Percentiles rank a stretch among this genome's conserved stretches.
Conservation (phyloP, 495 filamentous ascomycete genomes). For the Xylaria intraflava region DNA sequence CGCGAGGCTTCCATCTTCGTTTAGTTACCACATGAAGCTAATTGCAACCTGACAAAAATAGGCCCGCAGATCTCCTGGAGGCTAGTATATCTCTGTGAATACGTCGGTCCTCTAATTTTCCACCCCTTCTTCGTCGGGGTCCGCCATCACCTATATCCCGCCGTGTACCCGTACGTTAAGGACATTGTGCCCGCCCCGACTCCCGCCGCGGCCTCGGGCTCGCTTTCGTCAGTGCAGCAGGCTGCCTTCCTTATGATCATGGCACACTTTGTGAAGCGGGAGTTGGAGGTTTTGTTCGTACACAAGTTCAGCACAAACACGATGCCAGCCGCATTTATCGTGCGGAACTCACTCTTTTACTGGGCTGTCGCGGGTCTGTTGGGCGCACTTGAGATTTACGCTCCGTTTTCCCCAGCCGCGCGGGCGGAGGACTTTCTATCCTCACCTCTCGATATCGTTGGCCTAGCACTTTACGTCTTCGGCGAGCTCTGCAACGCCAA, state of each 20-base stretch:
- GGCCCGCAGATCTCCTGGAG: conserved; percentile 90
- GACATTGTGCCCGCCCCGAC: conserved; percentile 29
- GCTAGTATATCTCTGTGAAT: conserved; percentile 92
- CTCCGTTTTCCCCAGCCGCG: conserved; percentile 55
- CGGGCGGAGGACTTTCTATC: conserved; percentile 26
- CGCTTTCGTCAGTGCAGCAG: conserved; percentile 59
- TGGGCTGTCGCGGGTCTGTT: conserved; percentile 78
- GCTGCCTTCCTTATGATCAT: conserved; percentile 64
- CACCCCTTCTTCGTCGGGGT: conserved; percentile 66
- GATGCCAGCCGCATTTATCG: conserved; percentile 80
- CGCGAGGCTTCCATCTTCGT: not conserved
- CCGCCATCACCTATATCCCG: conserved; percentile 66
- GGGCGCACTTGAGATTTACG: conserved; percentile 80
- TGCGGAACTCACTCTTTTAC: conserved; percentile 89
- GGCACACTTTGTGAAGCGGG: conserved; percentile 89
- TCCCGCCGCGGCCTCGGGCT: conserved; percentile 7
- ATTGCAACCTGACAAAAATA: conserved; percentile 30
- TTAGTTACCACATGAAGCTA: not conserved
- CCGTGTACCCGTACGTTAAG: conserved; percentile 43
- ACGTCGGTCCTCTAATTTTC: conserved; percentile 88
- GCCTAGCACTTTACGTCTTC: conserved; percentile 61
- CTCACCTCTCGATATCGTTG: conserved; percentile 49
- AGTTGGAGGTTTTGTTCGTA: conserved; percentile 87
- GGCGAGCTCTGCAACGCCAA: conserved; percentile 74
- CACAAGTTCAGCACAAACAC: conserved; percentile 93